Conservation (phyloP, 768 basidiomycete genomes). For the Lentinula lateritia region DNA sequence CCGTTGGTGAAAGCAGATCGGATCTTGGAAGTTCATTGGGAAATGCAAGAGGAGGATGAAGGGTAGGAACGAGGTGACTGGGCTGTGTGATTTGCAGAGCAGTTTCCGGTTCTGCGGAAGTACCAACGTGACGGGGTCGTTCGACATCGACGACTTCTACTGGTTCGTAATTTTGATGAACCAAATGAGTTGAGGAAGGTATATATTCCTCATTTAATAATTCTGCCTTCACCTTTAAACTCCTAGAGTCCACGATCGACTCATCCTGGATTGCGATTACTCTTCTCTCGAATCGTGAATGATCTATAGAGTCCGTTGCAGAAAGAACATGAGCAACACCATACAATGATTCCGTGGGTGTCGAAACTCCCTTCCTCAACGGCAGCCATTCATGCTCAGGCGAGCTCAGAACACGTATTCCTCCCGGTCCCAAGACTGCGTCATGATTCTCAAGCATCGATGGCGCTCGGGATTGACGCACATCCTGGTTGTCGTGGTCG, state of each 20-base stretch:
- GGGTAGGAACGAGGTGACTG: not conserved
- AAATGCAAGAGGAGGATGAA: not conserved
- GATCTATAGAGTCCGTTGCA: not conserved
- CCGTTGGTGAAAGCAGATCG: not conserved
- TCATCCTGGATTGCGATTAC: not conserved
- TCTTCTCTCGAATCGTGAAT: not conserved
- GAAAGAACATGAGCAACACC: not conserved
- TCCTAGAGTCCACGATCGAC: not conserved
- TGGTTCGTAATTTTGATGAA: too few species aligned
- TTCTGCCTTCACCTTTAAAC: not conserved
- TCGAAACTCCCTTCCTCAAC: not conserved
- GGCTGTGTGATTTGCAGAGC: not conserved
- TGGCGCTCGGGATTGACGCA: not conserved
- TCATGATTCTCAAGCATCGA: not conserved
- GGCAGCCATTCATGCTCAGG: constrained; percentile 4
- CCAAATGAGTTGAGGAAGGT: not conserved
- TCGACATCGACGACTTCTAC: too few species aligned
- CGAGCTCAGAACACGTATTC: constrained; percentile 1
- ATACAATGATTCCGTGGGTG: not conserved
- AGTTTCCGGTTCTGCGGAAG: not conserved
- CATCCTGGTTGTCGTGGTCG: too few species aligned
- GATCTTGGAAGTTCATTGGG: not conserved
- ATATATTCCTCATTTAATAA: not conserved
- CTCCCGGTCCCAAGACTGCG: constrained; percentile 3
- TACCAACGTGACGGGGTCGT: too few species aligned